phyloP scores from a whole-genome alignment of 768 basidiomycete genomes.

The Leccinellum rugosiceps region DNA sequence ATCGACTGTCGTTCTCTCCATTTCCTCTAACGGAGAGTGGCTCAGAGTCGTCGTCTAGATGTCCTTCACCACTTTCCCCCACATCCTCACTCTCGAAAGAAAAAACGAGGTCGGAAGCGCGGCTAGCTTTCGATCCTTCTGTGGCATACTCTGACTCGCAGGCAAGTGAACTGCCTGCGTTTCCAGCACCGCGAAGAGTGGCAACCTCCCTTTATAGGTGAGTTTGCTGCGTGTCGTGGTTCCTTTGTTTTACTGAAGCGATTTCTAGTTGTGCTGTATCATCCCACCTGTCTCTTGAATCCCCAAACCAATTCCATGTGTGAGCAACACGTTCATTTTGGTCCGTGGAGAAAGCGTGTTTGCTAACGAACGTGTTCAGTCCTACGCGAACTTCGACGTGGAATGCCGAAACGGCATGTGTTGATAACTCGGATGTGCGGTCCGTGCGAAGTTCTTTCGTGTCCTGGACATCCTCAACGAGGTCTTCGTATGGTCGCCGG shows the following conservation, averaged over 20 bases:
- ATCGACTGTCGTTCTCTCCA: constrained; percentile 5
- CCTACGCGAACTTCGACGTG: constrained; percentile 6
- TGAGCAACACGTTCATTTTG: constrained; percentile 16
- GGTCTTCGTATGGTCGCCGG: neutral
- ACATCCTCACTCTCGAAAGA: constrained; percentile 2
- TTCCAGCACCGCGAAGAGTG: constrained; percentile 11
- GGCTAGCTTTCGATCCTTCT: constrained; percentile 42
- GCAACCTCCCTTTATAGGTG: constrained; percentile 58
- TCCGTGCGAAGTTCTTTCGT: neutral
- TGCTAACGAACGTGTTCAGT: constrained; percentile 5
- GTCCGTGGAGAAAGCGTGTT: neutral
- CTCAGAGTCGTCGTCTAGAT: constrained; percentile 18
- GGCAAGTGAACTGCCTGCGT: constrained; percentile 1
- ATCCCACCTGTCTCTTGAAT: constrained; percentile 36
- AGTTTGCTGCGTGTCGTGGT: constrained; percentile 10
- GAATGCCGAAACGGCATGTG: neutral
- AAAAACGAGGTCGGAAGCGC: constrained; percentile 6
- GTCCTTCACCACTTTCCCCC: constrained; percentile 13
- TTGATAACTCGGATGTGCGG: constrained; percentile 4
- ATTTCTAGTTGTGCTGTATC: constrained; percentile 50
- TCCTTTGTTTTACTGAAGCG: constrained; percentile 2
- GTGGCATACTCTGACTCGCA: constrained; percentile 41
- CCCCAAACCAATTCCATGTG: constrained; percentile 15
- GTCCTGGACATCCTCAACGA: constrained; percentile 2
- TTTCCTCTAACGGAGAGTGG: constrained; percentile 2